phyloP scores from a whole-genome alignment of 148 eudicot genomes.

The Rhododendron henanense region DNA sequence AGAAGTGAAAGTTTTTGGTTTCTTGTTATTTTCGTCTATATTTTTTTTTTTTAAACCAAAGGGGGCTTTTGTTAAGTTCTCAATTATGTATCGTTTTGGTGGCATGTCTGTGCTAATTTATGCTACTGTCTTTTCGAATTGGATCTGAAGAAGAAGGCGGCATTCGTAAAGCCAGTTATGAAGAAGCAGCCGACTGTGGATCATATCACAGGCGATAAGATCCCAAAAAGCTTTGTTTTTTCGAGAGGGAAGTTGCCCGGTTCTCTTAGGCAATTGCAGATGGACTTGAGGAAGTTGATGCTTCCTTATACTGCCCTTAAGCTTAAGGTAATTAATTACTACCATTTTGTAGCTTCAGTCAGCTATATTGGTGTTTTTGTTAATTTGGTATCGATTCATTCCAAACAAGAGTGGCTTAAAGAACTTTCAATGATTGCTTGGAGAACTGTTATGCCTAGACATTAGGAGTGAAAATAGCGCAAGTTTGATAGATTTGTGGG shows the following conservation, averaged over 20 bases:
- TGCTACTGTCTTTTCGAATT: not conserved
- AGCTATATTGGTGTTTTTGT: not conserved
- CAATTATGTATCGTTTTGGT: not conserved
- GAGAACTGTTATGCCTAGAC: not conserved
- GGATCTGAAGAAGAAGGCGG: conserved; percentile 3
- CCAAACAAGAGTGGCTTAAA: not conserved
- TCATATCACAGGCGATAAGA: conserved; percentile 79
- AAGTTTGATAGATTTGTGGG: not conserved
- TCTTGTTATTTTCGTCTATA: not conserved
- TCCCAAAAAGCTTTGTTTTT: conserved; percentile 80
- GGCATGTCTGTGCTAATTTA: not conserved
- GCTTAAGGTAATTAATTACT: conserved; percentile 49
- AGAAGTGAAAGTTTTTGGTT: not conserved
- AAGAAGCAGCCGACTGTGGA: conserved; percentile 6
- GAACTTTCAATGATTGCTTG: not conserved
- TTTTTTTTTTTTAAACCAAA: not conserved
- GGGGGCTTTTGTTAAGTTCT: not conserved
- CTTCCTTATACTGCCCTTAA: conserved; percentile 88
- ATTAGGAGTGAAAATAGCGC: not conserved
- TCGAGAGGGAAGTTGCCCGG: conserved; percentile 61
- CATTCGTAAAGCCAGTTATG: not conserved
- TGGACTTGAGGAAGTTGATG: conserved; percentile 82
- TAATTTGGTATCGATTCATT: too few species aligned
- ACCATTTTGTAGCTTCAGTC: not conserved
- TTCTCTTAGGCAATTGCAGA: conserved; percentile 52